Percentiles rank a stretch among this genome's conserved stretches.
Conservation (phyloP, 2,329 filamentous ascomycete genomes). For the Raffaelea ambrosiae region DNA sequence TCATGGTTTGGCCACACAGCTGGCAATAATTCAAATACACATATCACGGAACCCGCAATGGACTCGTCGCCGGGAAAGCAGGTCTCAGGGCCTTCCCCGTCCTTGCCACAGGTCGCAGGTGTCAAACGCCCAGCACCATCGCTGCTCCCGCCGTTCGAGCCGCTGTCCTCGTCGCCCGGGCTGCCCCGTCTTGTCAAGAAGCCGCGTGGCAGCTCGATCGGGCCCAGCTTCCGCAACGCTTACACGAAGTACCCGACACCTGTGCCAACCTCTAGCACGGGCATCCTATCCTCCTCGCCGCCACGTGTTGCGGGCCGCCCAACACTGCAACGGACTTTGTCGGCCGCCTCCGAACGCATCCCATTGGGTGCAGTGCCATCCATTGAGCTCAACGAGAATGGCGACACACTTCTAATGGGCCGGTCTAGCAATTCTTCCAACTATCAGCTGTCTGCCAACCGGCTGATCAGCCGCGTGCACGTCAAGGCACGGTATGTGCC, state of each 20-base stretch:
- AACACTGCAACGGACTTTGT: conserved; percentile 50
- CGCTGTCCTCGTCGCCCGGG: conserved; percentile 66
- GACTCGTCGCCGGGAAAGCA: conserved; percentile 28
- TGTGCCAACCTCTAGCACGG: conserved; percentile 86
- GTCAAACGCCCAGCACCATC: conserved; percentile 57
- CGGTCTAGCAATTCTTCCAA: conserved; percentile 93
- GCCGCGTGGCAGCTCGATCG: conserved; percentile 5
- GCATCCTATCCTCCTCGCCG: conserved; percentile 81
- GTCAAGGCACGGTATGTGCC: conserved; percentile 79
- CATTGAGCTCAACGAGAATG: conserved; percentile 70
- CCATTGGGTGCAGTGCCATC: conserved; percentile 79
- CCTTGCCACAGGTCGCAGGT: conserved; percentile 30
- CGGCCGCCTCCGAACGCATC: conserved; percentile 64
- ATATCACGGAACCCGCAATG: too few species aligned
- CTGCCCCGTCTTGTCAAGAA: conserved; percentile 61
- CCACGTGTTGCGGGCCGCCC: conserved; percentile 36
- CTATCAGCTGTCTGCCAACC: conserved; percentile 86
- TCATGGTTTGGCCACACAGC: conserved; percentile 7
- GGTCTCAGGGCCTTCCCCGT: conserved; percentile 26
- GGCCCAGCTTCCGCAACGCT: conserved; percentile 25
- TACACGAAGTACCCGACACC: conserved; percentile 81
- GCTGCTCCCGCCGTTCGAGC: conserved; percentile 72
- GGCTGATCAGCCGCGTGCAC: conserved; percentile 87
- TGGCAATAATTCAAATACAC: not conserved
- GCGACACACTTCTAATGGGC: conserved; percentile 78